Evolutionary conservation across 805 yeast genomes (phyloP), one percentile per base, ranked within the genome.

Genomic region (Metschnikowia lunata): DNA sequence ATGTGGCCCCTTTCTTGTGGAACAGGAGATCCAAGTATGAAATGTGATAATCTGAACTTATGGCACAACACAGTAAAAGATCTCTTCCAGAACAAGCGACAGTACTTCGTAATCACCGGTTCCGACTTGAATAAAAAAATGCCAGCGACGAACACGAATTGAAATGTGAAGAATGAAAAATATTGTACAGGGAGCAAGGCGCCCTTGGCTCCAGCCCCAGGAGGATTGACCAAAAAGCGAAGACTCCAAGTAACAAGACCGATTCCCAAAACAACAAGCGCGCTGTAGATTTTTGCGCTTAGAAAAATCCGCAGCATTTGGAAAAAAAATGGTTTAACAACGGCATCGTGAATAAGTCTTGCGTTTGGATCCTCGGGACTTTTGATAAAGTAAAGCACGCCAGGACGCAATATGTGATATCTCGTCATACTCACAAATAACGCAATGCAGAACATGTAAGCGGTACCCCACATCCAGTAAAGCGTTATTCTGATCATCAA

Each of bases 351-450:
- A 34, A 91, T 75, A 10, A 93, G 77, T 52, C 91, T 80, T 37
- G 88, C 82, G 54, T 87, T 85, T 33, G 96, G 96, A 60, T 93
- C 97, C 55, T 89, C 97, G 5, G 97, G 96, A 18, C 96, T 88
- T 55, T 96, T 77, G 48, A 93, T 85, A 67, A 93, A 93, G 62
- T 81, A 93, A 37, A 93, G 70, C 8, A 88, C 96, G 10, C 99
- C 99, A 0, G 85, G 83, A 44, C 99, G 76, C 46, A 91, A 73
- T 33, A 88, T 80, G 47, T 71, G 66, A 36, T 76, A 68, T 49
- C 99, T 74, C 15, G 83, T 75, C 89, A 89, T 83, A 14, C 95
- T 86, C 28, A 91, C 89, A 64, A 80, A 91, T 39, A 85, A 67
- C 1, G 97, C 96, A 67, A 93, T 82, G 55, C 80, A 71, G 50